These are phyloP conservation scores for Rhizophora apiculata DNA, from an alignment of 345 rosid species.

Conservation along the genomic window DNA sequence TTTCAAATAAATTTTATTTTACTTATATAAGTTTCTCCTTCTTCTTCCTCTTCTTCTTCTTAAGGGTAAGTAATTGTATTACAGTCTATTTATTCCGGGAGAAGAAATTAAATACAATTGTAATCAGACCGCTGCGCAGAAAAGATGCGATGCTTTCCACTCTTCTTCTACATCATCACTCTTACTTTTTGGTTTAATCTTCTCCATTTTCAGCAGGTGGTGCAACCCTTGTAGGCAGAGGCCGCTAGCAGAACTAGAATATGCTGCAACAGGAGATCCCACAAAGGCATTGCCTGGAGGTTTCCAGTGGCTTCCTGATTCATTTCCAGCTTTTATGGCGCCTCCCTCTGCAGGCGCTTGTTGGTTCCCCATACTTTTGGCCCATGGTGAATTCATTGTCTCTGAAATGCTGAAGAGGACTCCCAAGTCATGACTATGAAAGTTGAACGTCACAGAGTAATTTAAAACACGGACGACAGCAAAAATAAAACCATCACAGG, in stretches of 20 bases:
- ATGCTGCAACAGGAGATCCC: constrained; percentile 12
- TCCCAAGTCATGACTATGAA: no score
- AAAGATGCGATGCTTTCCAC: not conserved
- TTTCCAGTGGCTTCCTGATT: constrained; percentile 8
- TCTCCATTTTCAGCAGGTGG: constrained; percentile 17
- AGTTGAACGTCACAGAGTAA: not conserved
- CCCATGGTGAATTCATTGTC: constrained; percentile 19
- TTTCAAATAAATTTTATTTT: no score
- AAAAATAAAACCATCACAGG: no score
- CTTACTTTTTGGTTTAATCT: constrained; percentile 7
- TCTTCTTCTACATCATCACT: constrained; percentile 7
- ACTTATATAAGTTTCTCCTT: no score
- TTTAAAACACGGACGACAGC: no score
- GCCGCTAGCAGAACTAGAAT: not conserved
- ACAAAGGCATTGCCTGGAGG: constrained; percentile 21
- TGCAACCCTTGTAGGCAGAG: constrained; percentile 14
- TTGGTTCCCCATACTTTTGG: constrained; percentile 18
- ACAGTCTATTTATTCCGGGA: no score
- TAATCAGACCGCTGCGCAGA: not conserved
- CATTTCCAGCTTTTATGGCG: constrained; percentile 16
- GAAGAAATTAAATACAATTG: not conserved
- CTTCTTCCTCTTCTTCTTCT: no score
- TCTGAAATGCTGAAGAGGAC: constrained; percentile 28
- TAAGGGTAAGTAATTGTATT: no score
- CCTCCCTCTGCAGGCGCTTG: constrained; percentile 17